phyloP scores from a whole-genome alignment of 306 rosid genomes.

The Dalbergia cultrata region DNA sequence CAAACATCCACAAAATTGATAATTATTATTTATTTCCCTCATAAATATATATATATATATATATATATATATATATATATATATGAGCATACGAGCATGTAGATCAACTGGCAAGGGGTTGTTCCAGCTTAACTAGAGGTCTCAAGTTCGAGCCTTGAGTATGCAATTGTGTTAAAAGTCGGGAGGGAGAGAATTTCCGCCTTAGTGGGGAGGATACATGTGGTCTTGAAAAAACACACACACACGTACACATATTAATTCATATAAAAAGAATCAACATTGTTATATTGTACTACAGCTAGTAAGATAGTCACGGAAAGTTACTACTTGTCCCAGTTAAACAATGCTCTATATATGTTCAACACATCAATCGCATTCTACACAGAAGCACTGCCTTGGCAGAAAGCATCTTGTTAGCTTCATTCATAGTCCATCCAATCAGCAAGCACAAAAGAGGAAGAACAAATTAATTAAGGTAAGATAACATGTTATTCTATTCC shows the following conservation, averaged over 20 bases:
- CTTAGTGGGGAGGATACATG: no score
- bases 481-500: conserved; percentile 4
- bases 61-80: no score
- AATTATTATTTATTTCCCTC: neutral
- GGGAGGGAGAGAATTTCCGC: no score
- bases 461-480: conserved; percentile 46
- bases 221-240: no score
- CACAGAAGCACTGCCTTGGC: conserved; percentile 22
- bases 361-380: conserved; percentile 39
- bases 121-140: no score
- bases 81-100: no score
- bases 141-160: no score
- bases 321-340: neutral
- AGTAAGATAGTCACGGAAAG: conserved; percentile 12
- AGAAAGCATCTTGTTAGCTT: conserved; percentile 45
- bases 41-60: neutral
- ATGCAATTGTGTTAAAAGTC: no score
- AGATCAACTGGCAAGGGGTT: no score
- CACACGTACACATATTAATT: neutral
- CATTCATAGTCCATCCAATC: conserved; percentile 30
- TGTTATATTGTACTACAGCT: conserved; percentile 14
- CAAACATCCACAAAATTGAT: conserved; percentile 2
- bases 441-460: conserved; percentile 30
- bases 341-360: conserved; percentile 35
- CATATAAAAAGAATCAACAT: conserved; percentile 1